Evolutionary conservation across 2,329 filamentous ascomycete genomes (phyloP), one percentile per base, ranked within the genome.

Genomic region (Claviceps africana): DNA sequence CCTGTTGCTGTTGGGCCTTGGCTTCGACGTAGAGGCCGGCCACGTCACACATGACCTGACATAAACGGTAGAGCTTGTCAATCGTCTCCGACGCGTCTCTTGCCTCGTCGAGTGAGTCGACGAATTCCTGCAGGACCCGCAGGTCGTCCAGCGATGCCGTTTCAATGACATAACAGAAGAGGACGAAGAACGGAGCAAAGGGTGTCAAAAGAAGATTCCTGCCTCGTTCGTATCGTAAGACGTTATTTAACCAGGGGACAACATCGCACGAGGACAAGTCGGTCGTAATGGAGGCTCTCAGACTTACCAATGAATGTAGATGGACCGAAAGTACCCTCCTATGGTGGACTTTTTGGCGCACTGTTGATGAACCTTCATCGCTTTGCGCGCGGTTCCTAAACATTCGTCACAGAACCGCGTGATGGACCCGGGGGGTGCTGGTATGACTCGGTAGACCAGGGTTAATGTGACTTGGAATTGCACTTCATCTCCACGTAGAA

Each of bases 1-100:
- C 69, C 37, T 71, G 66, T 48, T 69, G 66, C 48, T 77, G 72
- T 56, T 70, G 67, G 19, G 68, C 67, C 59, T 81, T 82, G 28
- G 80, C 76, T 58, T 83, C 76, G 6, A 83, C 70, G 56, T 85
- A 85, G 4, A 83, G 65, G 45, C 70, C 70, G 7, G 81, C 79
- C 6, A 85, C 78, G 51, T 77, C 77, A 54, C 74, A 72, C 61
- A 85, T 79, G 28, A 84, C 73, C 37, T 75, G 72, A 57, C 78
- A 83, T 30, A 85, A 71, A n/a, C 73, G 75, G 58, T 81, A 76
- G 13, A 85, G 69, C 59, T 79, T 81, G 30, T 76, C 72, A 22
- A 81, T 73, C 2, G 77, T 75, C 59, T 82, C 76, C 1, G 80
- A 83, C 2, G 75, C 66, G 4, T 70, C 68, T 46, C 71, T 70